A percentile compares a stretch with the other conserved stretches of the same genome.
Evolutionary conservation across 169 alveolate genomes (phyloP).

Genomic region (Cryptosporidium meleagridis): DNA sequence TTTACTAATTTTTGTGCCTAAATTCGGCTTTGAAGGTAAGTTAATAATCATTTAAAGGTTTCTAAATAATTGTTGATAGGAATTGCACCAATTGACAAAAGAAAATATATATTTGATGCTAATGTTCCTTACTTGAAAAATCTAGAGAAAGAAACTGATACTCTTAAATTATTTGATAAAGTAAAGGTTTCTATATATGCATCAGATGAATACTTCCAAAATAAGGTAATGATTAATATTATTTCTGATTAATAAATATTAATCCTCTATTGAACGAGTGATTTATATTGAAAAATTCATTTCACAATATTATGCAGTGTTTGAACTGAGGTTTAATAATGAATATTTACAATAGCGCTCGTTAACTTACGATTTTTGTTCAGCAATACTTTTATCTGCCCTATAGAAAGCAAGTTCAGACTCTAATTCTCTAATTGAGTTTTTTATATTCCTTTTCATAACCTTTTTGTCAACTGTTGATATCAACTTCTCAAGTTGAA

Average conservation of each 20-base stretch:
- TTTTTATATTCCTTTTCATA: constrained; percentile 42
- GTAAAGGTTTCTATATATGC: constrained; percentile 76
- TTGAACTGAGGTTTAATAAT: constrained; percentile 16
- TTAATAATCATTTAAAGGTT: constrained; percentile 55
- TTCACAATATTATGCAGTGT: constrained; percentile 29
- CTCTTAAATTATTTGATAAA: constrained; percentile 77
- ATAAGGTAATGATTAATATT: constrained; percentile 78
- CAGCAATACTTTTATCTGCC: constrained; percentile 66
- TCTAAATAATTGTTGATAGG: constrained; percentile 73
- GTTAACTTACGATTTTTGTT: constrained; percentile 72
- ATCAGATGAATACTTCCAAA: constrained; percentile 78
- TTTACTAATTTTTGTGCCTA: constrained; percentile 80
- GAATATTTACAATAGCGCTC: too few species aligned
- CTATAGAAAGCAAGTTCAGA: constrained; percentile 59
- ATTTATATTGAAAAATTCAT: background rate
- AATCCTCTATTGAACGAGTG: background rate
- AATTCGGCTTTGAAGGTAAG: constrained; percentile 81
- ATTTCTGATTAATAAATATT: background rate
- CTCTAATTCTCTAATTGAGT: constrained; percentile 45
- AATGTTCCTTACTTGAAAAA: constrained; percentile 30
- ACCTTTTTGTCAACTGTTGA: constrained; percentile 39
- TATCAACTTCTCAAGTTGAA: constrained; percentile 45
- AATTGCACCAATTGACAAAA: constrained; percentile 74
- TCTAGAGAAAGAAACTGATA: constrained; percentile 60
- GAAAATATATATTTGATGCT: constrained; percentile 72